phyloP scores from a whole-genome alignment of 345 rosid genomes.

The Ceriops decandra region DNA sequence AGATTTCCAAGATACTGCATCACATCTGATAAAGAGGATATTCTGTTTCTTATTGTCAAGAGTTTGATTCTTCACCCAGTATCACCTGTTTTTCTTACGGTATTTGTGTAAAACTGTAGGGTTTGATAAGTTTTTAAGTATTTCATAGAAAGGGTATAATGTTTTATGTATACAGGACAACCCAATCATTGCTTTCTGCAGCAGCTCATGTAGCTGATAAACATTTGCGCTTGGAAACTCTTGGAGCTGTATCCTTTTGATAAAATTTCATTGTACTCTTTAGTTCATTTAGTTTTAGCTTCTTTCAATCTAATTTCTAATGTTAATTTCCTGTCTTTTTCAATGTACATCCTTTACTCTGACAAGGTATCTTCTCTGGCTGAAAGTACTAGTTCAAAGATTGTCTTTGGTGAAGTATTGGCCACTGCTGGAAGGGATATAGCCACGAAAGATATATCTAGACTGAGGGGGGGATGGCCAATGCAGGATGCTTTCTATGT shows the following conservation, averaged over 20 bases:
- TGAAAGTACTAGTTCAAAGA: conserved; percentile 66
- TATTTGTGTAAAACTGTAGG: neutral
- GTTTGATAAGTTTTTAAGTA: neutral
- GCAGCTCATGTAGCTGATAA: conserved; percentile 80
- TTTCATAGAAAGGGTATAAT: conserved; percentile 2
- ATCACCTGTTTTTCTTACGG: neutral
- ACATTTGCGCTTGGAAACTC: conserved; percentile 79
- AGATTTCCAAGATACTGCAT: neutral
- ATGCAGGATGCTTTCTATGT: conserved; percentile 95
- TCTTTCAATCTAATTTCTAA: neutral
- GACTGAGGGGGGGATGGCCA: conserved; percentile 99
- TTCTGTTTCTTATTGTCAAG: neutral
- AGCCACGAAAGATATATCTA: conserved; percentile 89
- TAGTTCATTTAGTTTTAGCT: conserved; percentile 10
- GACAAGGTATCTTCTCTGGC: conserved; percentile 72
- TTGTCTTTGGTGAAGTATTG: conserved; percentile 82
- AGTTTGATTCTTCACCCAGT: neutral
- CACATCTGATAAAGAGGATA: neutral
- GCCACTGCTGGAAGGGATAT: conserved; percentile 82
- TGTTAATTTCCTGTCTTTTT: neutral
- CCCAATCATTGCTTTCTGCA: conserved; percentile 87
- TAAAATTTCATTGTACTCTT: conserved; percentile 13
- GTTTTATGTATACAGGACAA: conserved; percentile 55
- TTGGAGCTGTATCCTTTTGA: conserved; percentile 76
- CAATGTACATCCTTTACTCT: conserved; percentile 40